phyloP scores from a whole-genome alignment of 1,139 yeast species.

The Yamadazyma diospyri region DNA sequence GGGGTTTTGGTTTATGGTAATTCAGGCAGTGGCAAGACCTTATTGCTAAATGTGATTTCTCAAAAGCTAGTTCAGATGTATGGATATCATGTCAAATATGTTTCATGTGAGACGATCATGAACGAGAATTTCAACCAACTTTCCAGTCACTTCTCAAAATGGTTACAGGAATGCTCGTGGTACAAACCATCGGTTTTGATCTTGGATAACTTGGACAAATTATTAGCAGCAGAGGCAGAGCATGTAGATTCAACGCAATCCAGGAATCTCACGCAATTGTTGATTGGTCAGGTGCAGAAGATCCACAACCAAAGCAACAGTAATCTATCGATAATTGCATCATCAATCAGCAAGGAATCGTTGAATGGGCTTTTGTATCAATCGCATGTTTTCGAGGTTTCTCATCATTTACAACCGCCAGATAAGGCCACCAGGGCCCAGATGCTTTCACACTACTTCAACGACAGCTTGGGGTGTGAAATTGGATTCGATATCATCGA shows the following conservation, averaged over 20 bases:
- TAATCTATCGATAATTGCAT: conserved; percentile 50
- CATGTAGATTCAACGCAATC: conserved; percentile 61
- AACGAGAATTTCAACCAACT: conserved; percentile 55
- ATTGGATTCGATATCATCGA: conserved; percentile 59
- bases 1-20: conserved; percentile 68
- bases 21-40: conserved; percentile 79
- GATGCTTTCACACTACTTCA: conserved; percentile 48
- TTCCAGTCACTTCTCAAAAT: conserved; percentile 40
- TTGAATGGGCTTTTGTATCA: conserved; percentile 60
- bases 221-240: conserved; percentile 71
- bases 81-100: conserved; percentile 41
- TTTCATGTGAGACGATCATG: conserved; percentile 53
- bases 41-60: conserved; percentile 44
- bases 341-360: conserved; percentile 63
- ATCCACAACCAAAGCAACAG: conserved; percentile 39
- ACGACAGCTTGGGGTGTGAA: conserved; percentile 25
- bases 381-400: conserved; percentile 69
- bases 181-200: conserved; percentile 72
- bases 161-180: conserved; percentile 70
- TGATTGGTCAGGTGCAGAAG: conserved; percentile 37
- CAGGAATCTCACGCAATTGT: conserved; percentile 52
- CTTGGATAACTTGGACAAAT: conserved; percentile 76
- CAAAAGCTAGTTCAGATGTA: conserved; percentile 27
- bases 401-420: conserved; percentile 64
- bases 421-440: conserved; percentile 56